These are phyloP conservation scores for Solanum medicagineum DNA, from an alignment of 257 asterid species.

Conservation along the genomic window DNA sequence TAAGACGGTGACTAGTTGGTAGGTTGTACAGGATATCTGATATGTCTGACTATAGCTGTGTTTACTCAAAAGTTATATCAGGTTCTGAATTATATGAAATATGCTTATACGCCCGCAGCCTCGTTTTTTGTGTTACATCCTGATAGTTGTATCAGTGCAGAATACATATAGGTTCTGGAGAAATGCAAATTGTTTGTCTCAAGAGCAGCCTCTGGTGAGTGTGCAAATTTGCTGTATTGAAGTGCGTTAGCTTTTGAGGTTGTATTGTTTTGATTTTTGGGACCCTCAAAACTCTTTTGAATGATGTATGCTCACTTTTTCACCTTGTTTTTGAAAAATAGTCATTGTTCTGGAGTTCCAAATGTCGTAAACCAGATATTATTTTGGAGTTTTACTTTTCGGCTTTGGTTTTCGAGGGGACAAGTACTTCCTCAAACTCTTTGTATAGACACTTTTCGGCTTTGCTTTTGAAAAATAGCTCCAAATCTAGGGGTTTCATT, in stretches of 20 bases:
- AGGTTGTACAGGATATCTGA: slow-evolving; percentile 32
- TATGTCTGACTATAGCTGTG: slow-evolving; percentile 3
- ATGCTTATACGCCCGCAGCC: not conserved
- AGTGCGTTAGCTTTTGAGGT: not conserved
- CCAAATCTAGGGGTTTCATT: not conserved
- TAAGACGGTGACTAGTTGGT: slow-evolving; percentile 29
- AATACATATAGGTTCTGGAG: not conserved
- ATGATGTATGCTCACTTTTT: not conserved
- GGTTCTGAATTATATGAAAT: not conserved
- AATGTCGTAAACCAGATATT: not conserved
- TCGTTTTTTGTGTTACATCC: not conserved
- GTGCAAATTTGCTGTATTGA: not conserved
- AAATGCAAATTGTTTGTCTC: not conserved
- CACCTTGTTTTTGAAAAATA: not conserved
- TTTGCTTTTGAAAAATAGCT: not conserved
- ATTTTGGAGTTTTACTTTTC: too few relatives aligned
- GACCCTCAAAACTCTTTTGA: not conserved
- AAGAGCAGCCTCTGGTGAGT: not conserved
- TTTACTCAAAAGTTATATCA: not conserved
- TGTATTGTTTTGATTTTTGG: not conserved
- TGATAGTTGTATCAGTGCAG: not conserved
- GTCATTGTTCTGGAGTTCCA: not conserved
- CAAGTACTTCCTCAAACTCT: not conserved
- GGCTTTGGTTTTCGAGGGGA: too few relatives aligned
- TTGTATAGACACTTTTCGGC: not conserved